A percentile compares a stretch with the other conserved stretches of the same genome.
phyloP scores from a whole-genome alignment of 2,329 filamentous ascomycete species.

The Arachnopeziza araneosa region DNA sequence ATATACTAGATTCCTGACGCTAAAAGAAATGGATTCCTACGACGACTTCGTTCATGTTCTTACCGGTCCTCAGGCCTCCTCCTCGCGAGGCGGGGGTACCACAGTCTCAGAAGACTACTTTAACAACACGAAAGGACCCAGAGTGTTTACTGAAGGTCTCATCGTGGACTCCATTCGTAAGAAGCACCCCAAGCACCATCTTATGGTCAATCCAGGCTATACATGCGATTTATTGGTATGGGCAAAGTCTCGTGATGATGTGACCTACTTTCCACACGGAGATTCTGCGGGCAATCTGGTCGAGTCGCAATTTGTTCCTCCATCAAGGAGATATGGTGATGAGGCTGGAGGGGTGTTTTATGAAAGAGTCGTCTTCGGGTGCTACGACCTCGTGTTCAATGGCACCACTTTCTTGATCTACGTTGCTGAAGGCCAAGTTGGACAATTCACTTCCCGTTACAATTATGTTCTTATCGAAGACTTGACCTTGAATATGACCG shows the following conservation, averaged over 20 bases:
- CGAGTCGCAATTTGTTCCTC: conserved; percentile 20
- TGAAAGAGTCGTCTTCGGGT: conserved; percentile 16
- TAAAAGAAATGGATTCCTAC: conserved; percentile 9
- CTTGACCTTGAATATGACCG: not conserved
- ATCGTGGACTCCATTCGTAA: conserved; percentile 17
- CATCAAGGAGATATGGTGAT: conserved; percentile 22
- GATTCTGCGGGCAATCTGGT: conserved; percentile 8
- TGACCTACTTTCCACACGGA: conserved; percentile 10
- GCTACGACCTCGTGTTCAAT: conserved; percentile 23
- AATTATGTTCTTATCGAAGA: conserved; percentile 20
- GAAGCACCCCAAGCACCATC: conserved; percentile 21
- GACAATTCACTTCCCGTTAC: conserved; percentile 6
- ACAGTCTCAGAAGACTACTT: conserved; percentile 16
- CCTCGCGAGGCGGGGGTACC: not conserved
- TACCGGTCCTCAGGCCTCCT: conserved; percentile 1
- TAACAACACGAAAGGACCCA: conserved; percentile 16
- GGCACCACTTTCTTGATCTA: conserved; percentile 21
- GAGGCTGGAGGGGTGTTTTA: conserved; percentile 18
- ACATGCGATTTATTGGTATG: conserved; percentile 19
- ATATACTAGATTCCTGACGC: not conserved
- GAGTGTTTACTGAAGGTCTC: conserved; percentile 18
- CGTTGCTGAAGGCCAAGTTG: conserved; percentile 19
- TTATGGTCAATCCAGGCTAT: conserved; percentile 13
- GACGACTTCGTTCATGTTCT: conserved; percentile 23
- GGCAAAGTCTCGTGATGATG: conserved; percentile 17